Conservation (phyloP, 495 filamentous ascomycete genomes). For the Lepraria neglecta region DNA sequence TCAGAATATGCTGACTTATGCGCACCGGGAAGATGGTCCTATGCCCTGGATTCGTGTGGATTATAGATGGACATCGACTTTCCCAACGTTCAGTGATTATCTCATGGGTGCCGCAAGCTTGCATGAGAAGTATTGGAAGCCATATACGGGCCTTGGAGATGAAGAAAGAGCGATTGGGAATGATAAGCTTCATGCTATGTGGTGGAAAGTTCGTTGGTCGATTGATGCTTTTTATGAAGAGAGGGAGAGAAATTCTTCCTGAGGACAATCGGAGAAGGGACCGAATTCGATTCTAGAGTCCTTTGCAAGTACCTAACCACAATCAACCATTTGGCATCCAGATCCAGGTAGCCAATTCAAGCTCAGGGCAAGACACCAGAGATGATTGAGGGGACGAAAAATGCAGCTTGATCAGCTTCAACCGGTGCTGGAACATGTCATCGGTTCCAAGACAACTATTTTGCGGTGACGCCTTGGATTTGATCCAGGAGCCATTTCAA, state of each 20-base stretch:
- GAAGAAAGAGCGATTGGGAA: background rate
- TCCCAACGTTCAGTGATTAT: background rate
- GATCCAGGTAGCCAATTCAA: too few relatives aligned
- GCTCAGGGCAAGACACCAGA: too few relatives aligned
- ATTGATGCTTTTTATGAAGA: background rate
- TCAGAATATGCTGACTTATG: background rate
- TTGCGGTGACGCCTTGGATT: too few relatives aligned
- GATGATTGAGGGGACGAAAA: too few relatives aligned
- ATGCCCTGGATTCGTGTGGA: background rate
- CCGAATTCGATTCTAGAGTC: background rate
- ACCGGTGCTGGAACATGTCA: too few relatives aligned
- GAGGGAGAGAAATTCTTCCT: background rate
- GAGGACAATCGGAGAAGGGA: background rate
- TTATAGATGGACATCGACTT: background rate
- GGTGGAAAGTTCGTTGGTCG: background rate
- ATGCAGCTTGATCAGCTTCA: too few relatives aligned
- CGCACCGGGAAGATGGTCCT: background rate
- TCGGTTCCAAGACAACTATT: too few relatives aligned
- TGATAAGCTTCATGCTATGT: background rate
- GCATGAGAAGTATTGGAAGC: background rate
- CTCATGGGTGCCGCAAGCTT: too few relatives aligned
- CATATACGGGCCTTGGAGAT: background rate
- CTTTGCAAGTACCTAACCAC: too few relatives aligned
- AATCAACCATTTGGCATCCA: too few relatives aligned
- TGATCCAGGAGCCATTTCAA: too few relatives aligned